A percentile compares a stretch with the other conserved stretches of the same genome.
These are phyloP conservation scores for Xylaria longipes DNA, from an alignment of 495 filamentous ascomycete genomes.

Conservation along the genomic window DNA sequence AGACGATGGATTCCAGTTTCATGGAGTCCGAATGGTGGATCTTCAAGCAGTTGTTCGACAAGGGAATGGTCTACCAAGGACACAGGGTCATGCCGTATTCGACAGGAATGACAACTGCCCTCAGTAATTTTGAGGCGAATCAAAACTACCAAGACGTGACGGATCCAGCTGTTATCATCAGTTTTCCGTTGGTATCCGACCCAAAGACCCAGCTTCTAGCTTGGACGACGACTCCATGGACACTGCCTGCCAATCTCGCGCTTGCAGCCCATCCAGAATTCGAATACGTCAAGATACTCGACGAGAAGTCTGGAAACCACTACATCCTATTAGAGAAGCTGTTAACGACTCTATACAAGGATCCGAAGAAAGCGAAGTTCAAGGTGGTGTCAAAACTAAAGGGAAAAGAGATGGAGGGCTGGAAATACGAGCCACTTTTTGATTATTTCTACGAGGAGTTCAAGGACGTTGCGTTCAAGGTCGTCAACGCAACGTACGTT, in stretches of 20 bases:
- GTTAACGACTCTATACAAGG: slow-evolving; percentile 88
- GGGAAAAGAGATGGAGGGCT: slow-evolving; percentile 88
- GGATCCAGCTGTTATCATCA: slow-evolving; percentile 90
- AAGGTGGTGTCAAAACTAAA: slow-evolving; percentile 82
- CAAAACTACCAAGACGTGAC: slow-evolving; percentile 95
- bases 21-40: slow-evolving; percentile 99
- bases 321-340: slow-evolving; percentile 89
- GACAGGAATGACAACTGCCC: slow-evolving; percentile 84
- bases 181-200: slow-evolving; percentile 78
- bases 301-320: slow-evolving; percentile 79
- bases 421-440: slow-evolving; percentile 91
- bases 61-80: slow-evolving; percentile 85
- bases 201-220: slow-evolving; percentile 78
- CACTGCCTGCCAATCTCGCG: slow-evolving; percentile 81
- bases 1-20: slow-evolving; percentile 92
- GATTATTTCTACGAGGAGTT: slow-evolving; percentile 94
- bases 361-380: slow-evolving; percentile 96
- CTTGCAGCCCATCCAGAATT: slow-evolving; percentile 87
- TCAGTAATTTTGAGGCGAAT: slow-evolving; percentile 92
- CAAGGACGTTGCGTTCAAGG: slow-evolving; percentile 84
- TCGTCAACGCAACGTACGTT: slow-evolving; percentile 88
- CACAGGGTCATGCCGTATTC: slow-evolving; percentile 95
- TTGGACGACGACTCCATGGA: slow-evolving; percentile 98
- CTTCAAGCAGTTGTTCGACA: slow-evolving; percentile 90
- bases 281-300: slow-evolving; percentile 91